These are phyloP conservation scores for Gossypioides kirkii DNA, from an alignment of 345 rosid genomes.

Conservation along the genomic window DNA sequence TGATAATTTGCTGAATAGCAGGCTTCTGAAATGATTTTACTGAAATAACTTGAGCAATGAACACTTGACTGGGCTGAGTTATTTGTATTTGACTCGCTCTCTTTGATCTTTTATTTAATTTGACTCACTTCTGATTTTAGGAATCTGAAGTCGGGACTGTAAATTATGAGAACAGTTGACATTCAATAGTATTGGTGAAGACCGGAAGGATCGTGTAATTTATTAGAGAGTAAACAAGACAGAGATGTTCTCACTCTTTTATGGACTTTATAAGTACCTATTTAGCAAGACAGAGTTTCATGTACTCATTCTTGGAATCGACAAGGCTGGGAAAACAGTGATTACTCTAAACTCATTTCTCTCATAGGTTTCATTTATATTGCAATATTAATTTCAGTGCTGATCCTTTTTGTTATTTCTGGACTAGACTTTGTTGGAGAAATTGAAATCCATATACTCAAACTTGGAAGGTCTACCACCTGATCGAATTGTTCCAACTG, in stretches of 20 bases:
- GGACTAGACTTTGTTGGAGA: conserved; percentile 85
- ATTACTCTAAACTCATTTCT: conserved; percentile 3
- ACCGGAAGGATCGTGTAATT: conserved; percentile 13
- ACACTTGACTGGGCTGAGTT: background rate
- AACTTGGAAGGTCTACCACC: conserved; percentile 90
- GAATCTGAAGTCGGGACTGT: conserved; percentile 11
- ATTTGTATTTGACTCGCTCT: background rate
- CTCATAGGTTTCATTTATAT: background rate
- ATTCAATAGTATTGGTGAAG: conserved; percentile 13
- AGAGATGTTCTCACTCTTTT: conserved; percentile 94
- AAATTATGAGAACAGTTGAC: conserved; percentile 15
- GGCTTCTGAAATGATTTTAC: background rate
- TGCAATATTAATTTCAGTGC: background rate
- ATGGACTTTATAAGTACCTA: conserved; percentile 83
- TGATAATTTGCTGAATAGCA: background rate
- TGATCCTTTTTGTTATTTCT: conserved; percentile 6
- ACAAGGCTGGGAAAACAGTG: conserved; percentile 97
- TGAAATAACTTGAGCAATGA: background rate
- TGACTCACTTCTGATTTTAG: conserved; percentile 6
- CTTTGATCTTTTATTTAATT: background rate
- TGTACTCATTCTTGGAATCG: conserved; percentile 96
- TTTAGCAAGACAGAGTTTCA: conserved; percentile 87
- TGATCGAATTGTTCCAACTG: conserved; percentile 97
- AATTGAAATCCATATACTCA: conserved; percentile 72
- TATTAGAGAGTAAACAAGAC: conserved; percentile 15